phyloP scores from a whole-genome alignment of 2,329 filamentous ascomycete species.

The Coleophoma eucalyptorum region DNA sequence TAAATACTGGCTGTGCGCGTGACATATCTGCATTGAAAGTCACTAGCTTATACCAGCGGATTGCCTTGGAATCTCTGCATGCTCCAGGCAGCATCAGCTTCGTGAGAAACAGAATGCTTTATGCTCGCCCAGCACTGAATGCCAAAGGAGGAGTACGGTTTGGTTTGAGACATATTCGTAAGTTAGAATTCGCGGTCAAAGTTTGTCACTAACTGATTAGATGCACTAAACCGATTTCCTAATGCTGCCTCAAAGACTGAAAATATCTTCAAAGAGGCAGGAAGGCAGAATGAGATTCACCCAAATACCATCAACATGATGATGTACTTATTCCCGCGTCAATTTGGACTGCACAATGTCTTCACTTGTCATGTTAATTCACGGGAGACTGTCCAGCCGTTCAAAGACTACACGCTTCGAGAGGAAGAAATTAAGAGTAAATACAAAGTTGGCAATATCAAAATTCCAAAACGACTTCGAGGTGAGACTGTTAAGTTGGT shows the following conservation, averaged over 20 bases:
- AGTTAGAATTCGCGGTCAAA: slow-evolving; percentile 27
- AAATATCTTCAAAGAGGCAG: not conserved
- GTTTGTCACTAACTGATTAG: slow-evolving; percentile 39
- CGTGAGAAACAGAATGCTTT: slow-evolving; percentile 81
- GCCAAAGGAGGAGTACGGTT: slow-evolving; percentile 63
- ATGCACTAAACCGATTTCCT: slow-evolving; percentile 73
- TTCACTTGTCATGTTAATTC: slow-evolving; percentile 69
- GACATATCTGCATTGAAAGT: no score
- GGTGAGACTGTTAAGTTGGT: slow-evolving; percentile 58
- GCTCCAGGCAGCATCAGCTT: slow-evolving; percentile 61
- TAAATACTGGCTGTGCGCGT: slow-evolving; percentile 4
- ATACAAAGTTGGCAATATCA: slow-evolving; percentile 21
- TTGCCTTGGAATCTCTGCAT: slow-evolving; percentile 24
- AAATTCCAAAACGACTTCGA: slow-evolving; percentile 64
- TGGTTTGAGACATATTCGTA: slow-evolving; percentile 80
- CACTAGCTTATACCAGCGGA: no score
- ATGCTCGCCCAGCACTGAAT: slow-evolving; percentile 71
- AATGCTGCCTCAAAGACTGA: slow-evolving; percentile 4
- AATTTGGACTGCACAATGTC: slow-evolving; percentile 90
- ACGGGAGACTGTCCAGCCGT: slow-evolving; percentile 64
- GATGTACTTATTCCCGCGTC: slow-evolving; percentile 91
- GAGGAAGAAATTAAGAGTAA: slow-evolving; percentile 69
- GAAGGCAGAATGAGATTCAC: slow-evolving; percentile 27
- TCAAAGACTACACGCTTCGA: slow-evolving; percentile 81
- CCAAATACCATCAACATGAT: slow-evolving; percentile 66